Evolutionary conservation across 2,329 filamentous ascomycete genomes (phyloP).

Genomic region (Dactylellina cionopaga): DNA sequence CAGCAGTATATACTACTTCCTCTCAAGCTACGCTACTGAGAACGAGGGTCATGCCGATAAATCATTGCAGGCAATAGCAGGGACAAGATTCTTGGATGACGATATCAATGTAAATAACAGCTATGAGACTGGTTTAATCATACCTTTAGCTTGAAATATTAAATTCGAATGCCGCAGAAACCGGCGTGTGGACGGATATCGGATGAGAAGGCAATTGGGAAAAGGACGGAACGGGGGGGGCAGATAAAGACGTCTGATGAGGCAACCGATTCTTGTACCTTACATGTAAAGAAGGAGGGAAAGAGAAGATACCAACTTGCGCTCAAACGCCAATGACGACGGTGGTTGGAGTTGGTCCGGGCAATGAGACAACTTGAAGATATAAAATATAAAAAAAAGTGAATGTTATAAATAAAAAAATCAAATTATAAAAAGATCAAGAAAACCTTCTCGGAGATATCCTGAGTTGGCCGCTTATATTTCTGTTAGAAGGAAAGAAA

Average conservation of each 20-base stretch:
- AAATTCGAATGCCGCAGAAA: slow-evolving; percentile 33
- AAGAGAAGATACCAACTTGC: slow-evolving; percentile 27
- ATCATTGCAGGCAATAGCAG: slow-evolving; percentile 3
- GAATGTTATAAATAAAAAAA: background rate
- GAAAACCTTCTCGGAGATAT: slow-evolving; percentile 21
- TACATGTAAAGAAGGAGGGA: slow-evolving; percentile 47
- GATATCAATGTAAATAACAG: slow-evolving; percentile 17
- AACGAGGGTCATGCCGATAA: background rate
- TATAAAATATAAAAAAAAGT: slow-evolving; percentile 10
- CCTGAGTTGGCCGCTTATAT: slow-evolving; percentile 16
- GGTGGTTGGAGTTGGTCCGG: background rate
- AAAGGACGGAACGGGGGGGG: slow-evolving; percentile 8
- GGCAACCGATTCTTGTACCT: slow-evolving; percentile 34
- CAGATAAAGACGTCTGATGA: background rate
- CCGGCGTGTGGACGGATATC: slow-evolving; percentile 12
- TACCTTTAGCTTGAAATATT: slow-evolving; percentile 20
- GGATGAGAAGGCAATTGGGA: slow-evolving; percentile 14
- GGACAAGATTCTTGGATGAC: slow-evolving; percentile 19
- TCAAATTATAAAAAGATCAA: slow-evolving; percentile 3
- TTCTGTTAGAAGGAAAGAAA: slow-evolving; percentile 9
- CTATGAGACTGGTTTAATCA: slow-evolving; percentile 2
- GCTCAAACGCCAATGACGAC: slow-evolving; percentile 24
- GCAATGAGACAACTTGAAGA: background rate
- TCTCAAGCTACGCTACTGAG: slow-evolving; percentile 3
- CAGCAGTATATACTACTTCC: slow-evolving; percentile 8